Base-by-base conservation (phyloP, 2,329 filamentous ascomycete species). In the Huntiella bhutanensis region DNA sequence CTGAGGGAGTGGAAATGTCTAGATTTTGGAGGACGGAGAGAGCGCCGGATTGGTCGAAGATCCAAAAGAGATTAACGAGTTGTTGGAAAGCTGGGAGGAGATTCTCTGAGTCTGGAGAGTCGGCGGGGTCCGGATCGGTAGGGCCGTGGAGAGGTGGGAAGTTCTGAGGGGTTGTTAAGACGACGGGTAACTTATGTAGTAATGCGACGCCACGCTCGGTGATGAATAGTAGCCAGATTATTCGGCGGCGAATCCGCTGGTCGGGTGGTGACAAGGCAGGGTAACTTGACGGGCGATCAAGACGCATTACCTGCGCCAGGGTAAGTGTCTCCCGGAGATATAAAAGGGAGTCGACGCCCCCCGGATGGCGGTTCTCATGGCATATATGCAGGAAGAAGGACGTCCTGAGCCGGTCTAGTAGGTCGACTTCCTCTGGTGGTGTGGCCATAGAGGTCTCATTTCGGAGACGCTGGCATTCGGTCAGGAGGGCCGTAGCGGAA, bases 311-410 rank as follows among this genome's bases (percentile, higher is more conserved):
- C 51, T 71, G 68, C 1, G 68, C 67, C 16, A 68, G 57, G 0
- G 68, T 68, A n/a, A 71, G 66, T 4, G 67, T 65, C 49, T 71
- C 68, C 4, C 68, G 60, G 5, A 71, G 53, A 51, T 67, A 67
- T 6, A 71, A 53, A 5, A 70, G 55, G 2, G 67, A 69, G 43
- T 64, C 63, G 2, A 58, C 60, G 1, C 67, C 65, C 3, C 68
- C 68, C 0, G 65, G 59, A 7, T 58, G 52, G 48, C 64, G 60
- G 45, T 71, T 70, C 53, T 71, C 68, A 51, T 70, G 62, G 45
- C 68, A 70, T 8, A 69, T 64, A 52, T 71, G 68, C 13, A 71
- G 55, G 41, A 70, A 71, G 51, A 71, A 71, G 0, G 66, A 64
- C 2, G 64, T 64, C 4, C 66, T 60, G 3, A 71, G 51, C 33